Evolutionary conservation across 306 rosid species (phyloP).

Genomic region (Elaeagnus macrophylla): DNA sequence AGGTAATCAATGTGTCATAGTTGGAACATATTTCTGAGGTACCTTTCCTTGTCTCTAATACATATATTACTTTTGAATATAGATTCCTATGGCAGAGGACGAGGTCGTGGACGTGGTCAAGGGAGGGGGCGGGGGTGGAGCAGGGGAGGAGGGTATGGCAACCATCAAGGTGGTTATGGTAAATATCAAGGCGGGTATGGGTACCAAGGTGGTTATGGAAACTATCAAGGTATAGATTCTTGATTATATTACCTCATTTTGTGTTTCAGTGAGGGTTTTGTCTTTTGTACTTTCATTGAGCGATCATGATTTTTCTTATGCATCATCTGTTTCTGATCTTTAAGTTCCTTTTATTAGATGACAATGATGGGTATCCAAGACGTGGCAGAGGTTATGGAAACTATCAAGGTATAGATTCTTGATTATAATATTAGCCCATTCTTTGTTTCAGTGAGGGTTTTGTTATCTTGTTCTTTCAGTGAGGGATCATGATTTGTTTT

Average conservation of each 20-base stretch:
- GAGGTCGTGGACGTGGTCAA: slow-evolving; percentile 86
- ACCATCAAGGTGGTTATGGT: slow-evolving; percentile 35
- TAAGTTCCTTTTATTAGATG: no score
- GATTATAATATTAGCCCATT: neutral
- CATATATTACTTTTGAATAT: slow-evolving; percentile 13
- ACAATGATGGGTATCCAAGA: slow-evolving; percentile 16
- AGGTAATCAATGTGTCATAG: slow-evolving; percentile 33
- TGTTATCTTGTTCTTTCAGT: neutral
- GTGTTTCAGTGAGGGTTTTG: neutral
- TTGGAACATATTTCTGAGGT: neutral
- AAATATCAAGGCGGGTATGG: slow-evolving; percentile 26
- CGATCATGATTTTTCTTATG: neutral
- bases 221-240: slow-evolving; percentile 13
- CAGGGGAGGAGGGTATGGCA: slow-evolving; percentile 72
- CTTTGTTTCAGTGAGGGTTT: neutral
- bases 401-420: slow-evolving; percentile 29
- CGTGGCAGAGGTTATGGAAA: slow-evolving; percentile 22
- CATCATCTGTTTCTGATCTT: no score
- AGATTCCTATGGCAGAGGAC: slow-evolving; percentile 80
- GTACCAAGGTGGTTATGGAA: slow-evolving; percentile 38
- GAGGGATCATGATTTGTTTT: neutral
- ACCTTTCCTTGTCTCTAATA: slow-evolving; percentile 1
- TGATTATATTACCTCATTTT: slow-evolving; percentile 9
- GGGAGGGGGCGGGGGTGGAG: slow-evolving; percentile 73
- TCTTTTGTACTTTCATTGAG: neutral